Evolutionary conservation across 805 yeast genomes (phyloP).

Genomic region (Barnettozyma wickerhamii): DNA sequence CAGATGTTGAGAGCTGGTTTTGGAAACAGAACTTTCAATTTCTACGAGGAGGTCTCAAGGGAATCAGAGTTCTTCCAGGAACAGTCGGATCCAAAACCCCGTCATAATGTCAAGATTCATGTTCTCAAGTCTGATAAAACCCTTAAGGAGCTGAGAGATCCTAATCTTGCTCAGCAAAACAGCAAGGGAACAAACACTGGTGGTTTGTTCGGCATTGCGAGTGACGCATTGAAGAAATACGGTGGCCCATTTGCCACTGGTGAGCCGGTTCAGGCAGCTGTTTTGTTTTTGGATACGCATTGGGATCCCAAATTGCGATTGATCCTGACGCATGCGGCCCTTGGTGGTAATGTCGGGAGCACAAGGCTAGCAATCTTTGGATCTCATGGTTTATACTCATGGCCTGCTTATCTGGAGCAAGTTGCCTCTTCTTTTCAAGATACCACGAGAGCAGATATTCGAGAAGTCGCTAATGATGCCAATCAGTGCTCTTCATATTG

Average conservation of each 20-base stretch:
- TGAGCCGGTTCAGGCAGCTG: constrained; percentile 72
- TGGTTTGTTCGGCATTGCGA: constrained; percentile 71
- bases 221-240: constrained; percentile 58
- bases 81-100: constrained; percentile 24
- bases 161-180: constrained; percentile 86
- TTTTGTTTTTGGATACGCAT: constrained; percentile 76
- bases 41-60: constrained; percentile 57
- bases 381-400: constrained; percentile 84
- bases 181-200: constrained; percentile 67
- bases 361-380: constrained; percentile 88
- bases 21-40: constrained; percentile 73
- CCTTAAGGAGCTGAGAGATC: constrained; percentile 66
- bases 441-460: constrained; percentile 53
- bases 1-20: constrained; percentile 78
- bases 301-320: constrained; percentile 62
- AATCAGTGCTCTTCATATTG: constrained; percentile 81
- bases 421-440: constrained; percentile 68
- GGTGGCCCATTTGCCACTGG: constrained; percentile 48
- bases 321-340: constrained; percentile 85
- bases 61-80: constrained; percentile 52
- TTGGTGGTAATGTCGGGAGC: constrained; percentile 79
- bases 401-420: constrained; percentile 84
- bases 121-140: constrained; percentile 64
- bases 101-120: constrained; percentile 75
- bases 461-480: constrained; percentile 87